Evolutionary conservation across 2,329 filamentous ascomycete genomes (phyloP).

Genomic region (Aspergillus phoenicis): DNA sequence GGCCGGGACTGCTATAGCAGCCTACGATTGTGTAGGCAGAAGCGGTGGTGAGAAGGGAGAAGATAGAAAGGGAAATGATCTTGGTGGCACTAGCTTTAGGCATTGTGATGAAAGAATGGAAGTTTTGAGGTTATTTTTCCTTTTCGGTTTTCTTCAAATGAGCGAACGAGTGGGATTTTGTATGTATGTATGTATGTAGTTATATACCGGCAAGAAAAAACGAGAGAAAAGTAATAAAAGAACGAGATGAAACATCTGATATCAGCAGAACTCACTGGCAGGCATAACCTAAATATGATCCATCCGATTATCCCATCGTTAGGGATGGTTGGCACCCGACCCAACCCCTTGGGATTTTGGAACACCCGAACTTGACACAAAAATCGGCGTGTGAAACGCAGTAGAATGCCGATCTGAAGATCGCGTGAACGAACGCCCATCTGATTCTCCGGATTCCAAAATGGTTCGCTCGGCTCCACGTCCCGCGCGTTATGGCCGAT

Average conservation of each 20-base stretch:
- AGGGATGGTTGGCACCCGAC: constrained; percentile 1
- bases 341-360: constrained; percentile 16
- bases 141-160: neutral
- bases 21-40: constrained; percentile 4
- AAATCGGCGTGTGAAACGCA: constrained; percentile 22
- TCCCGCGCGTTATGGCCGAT: constrained; percentile 14
- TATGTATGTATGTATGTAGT: neutral
- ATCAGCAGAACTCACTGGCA: neutral
- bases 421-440: constrained; percentile 10
- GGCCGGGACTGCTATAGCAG: constrained; percentile 17
- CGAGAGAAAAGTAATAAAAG: neutral
- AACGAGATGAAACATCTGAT: constrained; percentile 2
- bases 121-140: too few species aligned
- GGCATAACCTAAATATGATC: constrained; percentile 11
- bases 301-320: neutral
- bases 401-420: constrained; percentile 22
- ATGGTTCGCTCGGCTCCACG: constrained; percentile 16
- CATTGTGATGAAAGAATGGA: neutral
- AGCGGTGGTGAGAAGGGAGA: constrained; percentile 8
- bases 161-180: neutral
- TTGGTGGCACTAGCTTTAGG: constrained; percentile 1
- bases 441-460: constrained; percentile 19
- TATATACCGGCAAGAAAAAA: neutral
- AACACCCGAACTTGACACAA: constrained; percentile 6
- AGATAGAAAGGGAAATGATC: constrained; percentile 8